phyloP scores from a whole-genome alignment of 306 rosid genomes.

The Sphenostylis stenocarpa region DNA sequence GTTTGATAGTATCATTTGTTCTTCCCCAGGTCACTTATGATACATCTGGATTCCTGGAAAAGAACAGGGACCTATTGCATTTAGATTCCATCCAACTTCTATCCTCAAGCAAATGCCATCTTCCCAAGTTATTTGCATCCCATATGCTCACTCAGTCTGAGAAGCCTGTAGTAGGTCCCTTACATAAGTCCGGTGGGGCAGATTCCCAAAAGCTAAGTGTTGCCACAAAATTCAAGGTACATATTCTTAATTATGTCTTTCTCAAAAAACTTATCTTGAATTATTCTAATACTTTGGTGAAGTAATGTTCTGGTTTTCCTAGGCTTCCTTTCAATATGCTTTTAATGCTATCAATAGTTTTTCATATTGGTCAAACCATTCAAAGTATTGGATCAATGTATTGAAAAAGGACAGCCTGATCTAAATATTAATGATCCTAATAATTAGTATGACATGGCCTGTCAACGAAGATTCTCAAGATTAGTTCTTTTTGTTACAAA shows the following conservation, averaged over 20 bases:
- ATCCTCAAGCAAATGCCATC: constrained; percentile 87
- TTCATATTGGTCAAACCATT: constrained; percentile 18
- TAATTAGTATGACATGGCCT: neutral
- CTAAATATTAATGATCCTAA: neutral
- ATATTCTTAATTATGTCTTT: constrained; percentile 1
- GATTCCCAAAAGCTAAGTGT: constrained; percentile 98
- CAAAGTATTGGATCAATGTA: neutral
- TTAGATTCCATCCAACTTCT: constrained; percentile 92
- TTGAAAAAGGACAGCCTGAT: neutral
- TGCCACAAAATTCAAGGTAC: constrained; percentile 95
- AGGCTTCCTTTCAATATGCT: neutral
- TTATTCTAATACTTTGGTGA: neutral
- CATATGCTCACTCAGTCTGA: constrained; percentile 80
- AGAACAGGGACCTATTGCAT: constrained; percentile 93
- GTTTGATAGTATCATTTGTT: constrained; percentile 46
- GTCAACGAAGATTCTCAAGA: neutral
- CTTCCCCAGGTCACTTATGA: constrained; percentile 83
- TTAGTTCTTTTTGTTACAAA: neutral
- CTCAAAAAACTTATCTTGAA: constrained; percentile 1
- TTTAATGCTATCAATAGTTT: constrained; percentile 6
- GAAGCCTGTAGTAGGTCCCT: constrained; percentile 84
- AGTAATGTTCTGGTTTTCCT: constrained; percentile 1
- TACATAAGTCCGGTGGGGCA: constrained; percentile 86
- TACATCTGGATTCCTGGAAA: constrained; percentile 94
- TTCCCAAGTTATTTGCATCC: constrained; percentile 89